These are phyloP conservation scores for Dactylellina drechsleri DNA, from an alignment of 2,329 filamentous ascomycete genomes.

Conservation along the genomic window DNA sequence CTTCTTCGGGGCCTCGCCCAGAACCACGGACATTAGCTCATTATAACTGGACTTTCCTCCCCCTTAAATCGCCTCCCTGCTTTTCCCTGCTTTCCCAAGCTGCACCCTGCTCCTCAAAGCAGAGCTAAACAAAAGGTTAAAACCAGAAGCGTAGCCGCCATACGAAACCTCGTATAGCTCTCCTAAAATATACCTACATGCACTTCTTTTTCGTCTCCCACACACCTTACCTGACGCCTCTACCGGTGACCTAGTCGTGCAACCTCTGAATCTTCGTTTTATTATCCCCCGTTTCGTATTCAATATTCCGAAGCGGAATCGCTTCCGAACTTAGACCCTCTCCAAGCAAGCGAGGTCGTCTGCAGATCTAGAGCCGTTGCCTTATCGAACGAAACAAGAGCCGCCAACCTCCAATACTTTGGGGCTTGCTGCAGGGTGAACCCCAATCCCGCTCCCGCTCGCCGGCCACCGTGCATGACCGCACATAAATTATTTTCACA, in stretches of 20 bases:
- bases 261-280: constrained; percentile 7
- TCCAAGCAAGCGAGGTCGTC: constrained; percentile 28
- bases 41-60: background rate
- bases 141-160: constrained; percentile 53
- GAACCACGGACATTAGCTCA: too few species aligned
- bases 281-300: constrained; percentile 32
- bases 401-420: background rate
- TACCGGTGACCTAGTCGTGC: background rate
- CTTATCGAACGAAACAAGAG: too few species aligned
- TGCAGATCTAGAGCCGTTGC: constrained; percentile 23
- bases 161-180: constrained; percentile 39
- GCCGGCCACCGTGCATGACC: constrained; percentile 11
- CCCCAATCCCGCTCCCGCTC: constrained; percentile 31
- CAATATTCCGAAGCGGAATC: constrained; percentile 49
- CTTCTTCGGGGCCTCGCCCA: background rate
- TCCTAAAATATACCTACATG: constrained; percentile 6
- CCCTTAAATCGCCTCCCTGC: background rate
- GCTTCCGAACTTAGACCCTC: constrained; percentile 6
- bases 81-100: background rate
- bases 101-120: constrained; percentile 38
- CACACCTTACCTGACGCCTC: constrained; percentile 17
- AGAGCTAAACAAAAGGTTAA: constrained; percentile 53
- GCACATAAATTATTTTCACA: background rate
- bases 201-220: constrained; percentile 10
- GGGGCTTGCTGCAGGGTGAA: constrained; percentile 2